These are phyloP conservation scores for Debaryomyces sp. DNA, from an alignment of 1,139 yeast species.

Conservation along the genomic window DNA sequence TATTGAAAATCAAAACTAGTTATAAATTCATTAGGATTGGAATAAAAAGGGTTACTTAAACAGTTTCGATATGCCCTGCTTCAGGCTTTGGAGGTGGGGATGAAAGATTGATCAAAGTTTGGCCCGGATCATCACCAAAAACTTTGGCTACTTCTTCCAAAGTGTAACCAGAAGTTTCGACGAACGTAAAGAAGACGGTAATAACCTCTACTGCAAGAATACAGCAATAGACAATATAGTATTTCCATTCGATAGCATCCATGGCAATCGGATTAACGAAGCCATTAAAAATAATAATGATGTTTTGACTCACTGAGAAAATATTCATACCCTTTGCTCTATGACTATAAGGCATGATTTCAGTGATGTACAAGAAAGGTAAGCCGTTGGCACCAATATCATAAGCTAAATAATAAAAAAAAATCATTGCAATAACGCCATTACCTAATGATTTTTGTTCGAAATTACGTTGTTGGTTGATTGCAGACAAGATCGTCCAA, in stretches of 20 bases:
- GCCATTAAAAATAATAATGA: constrained; percentile 29
- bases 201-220: constrained; percentile 38
- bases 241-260: constrained; percentile 61
- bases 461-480: constrained; percentile 39
- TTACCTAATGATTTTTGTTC: constrained; percentile 36
- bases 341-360: constrained; percentile 46
- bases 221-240: constrained; percentile 57
- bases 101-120: too few species aligned
- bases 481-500: constrained; percentile 43
- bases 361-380: constrained; percentile 43
- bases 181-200: constrained; percentile 46
- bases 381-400: constrained; percentile 44
- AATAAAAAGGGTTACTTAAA: too few species aligned
- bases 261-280: constrained; percentile 63
- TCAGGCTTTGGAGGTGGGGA: too few species aligned
- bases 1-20: too few species aligned
- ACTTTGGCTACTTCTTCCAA: constrained; percentile 56
- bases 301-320: constrained; percentile 29
- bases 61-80: too few species aligned
- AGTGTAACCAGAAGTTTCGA: constrained; percentile 56
- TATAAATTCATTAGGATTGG: too few species aligned
- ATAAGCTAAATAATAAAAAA: constrained; percentile 41
- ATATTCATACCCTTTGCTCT: constrained; percentile 49
- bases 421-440: constrained; percentile 49
- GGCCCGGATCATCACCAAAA: constrained; percentile 39